Conservation (phyloP, 2,329 filamentous ascomycete genomes). For the Sphaerulina populicola region DNA sequence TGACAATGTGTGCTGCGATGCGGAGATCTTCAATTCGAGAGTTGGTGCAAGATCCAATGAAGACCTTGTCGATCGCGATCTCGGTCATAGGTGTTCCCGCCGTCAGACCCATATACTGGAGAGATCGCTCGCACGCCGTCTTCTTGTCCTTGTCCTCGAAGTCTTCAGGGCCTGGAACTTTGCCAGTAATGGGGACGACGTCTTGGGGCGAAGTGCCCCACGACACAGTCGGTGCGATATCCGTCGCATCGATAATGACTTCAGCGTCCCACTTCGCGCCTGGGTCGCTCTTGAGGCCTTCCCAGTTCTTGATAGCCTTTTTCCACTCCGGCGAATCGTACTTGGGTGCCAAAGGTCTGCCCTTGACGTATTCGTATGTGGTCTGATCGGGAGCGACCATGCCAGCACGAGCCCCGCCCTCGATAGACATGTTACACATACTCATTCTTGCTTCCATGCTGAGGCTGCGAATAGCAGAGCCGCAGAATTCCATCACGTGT, state of each 20-base stretch:
- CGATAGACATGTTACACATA: slow-evolving; percentile 99
- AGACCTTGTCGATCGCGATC: slow-evolving; percentile 88
- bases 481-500: slow-evolving; percentile 93
- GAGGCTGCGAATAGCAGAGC: slow-evolving; percentile 77
- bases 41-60: slow-evolving; percentile 97
- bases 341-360: slow-evolving; percentile 77
- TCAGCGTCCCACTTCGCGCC: slow-evolving; percentile 84
- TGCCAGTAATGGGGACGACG: slow-evolving; percentile 84
- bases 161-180: slow-evolving; percentile 82
- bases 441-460: slow-evolving; percentile 99
- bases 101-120: slow-evolving; percentile 93
- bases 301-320: slow-evolving; percentile 81
- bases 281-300: slow-evolving; percentile 72
- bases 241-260: slow-evolving; percentile 81
- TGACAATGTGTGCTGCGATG: slow-evolving; percentile 74
- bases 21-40: slow-evolving; percentile 92
- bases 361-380: slow-evolving; percentile 93
- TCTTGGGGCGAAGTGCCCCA: slow-evolving; percentile 98
- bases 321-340: slow-evolving; percentile 81
- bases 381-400: slow-evolving; percentile 94
- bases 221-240: slow-evolving; percentile 85
- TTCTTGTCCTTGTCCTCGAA: slow-evolving; percentile 76
- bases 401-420: slow-evolving; percentile 86
- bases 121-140: slow-evolving; percentile 65
- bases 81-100: slow-evolving; percentile 85